Evolutionary conservation across 2,329 filamentous ascomycete genomes (phyloP).

Genomic region (Penicillium concentricum): DNA sequence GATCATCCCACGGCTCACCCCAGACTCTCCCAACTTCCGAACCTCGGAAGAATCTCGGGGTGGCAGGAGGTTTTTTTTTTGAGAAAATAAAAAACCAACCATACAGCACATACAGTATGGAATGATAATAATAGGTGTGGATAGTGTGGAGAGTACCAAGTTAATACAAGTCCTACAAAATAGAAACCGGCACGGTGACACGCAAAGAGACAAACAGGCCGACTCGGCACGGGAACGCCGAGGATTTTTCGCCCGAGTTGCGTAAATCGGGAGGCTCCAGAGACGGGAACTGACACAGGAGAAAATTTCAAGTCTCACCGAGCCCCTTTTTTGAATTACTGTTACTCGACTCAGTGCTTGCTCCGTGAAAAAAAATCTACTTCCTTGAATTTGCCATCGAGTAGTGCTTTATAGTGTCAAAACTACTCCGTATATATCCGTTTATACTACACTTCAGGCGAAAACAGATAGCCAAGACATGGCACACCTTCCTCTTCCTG

Average conservation of each 20-base stretch:
- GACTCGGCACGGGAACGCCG: conserved; percentile 24
- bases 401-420: background rate
- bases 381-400: background rate
- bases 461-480: background rate
- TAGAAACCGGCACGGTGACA: background rate
- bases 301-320: conserved; percentile 11
- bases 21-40: conserved; percentile 11
- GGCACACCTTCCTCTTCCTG: conserved; percentile 9
- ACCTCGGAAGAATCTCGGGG: conserved; percentile 21
- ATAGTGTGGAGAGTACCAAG: background rate
- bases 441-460: background rate
- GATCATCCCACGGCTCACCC: conserved; percentile 3
- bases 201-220: background rate
- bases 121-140: background rate
- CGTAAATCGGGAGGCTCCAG: conserved; percentile 17
- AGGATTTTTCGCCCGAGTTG: conserved; percentile 15
- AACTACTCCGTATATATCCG: background rate
- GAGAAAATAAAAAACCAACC: background rate
- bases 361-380: conserved; percentile 18
- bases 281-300: conserved; percentile 18
- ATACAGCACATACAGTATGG: background rate
- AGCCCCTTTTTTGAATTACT: conserved; percentile 12
- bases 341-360: conserved; percentile 14
- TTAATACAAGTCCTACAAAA: background rate
- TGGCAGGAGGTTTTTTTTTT: background rate